Percentiles rank a stretch among this genome's conserved stretches.
Evolutionary conservation across 2,329 filamentous ascomycete species (phyloP).

Genomic region (Colletotrichum acutatum): DNA sequence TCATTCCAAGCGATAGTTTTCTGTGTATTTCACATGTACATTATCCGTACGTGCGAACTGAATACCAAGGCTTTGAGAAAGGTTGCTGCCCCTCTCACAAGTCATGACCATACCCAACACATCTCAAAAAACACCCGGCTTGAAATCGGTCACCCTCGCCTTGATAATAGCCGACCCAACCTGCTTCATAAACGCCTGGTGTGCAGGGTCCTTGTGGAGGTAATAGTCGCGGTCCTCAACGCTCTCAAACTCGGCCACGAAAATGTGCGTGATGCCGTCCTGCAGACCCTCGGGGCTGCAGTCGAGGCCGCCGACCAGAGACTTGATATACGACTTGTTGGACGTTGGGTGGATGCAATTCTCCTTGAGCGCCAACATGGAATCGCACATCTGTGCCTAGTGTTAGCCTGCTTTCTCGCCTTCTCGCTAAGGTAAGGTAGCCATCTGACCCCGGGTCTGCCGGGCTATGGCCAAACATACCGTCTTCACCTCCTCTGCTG

Average conservation of each 20-base stretch:
- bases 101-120: neutral
- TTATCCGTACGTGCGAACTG: no score
- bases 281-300: conserved; percentile 70
- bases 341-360: conserved; percentile 71
- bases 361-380: conserved; percentile 61
- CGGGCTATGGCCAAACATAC: conserved; percentile 52
- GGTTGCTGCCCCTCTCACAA: neutral
- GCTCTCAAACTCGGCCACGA: conserved; percentile 74
- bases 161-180: conserved; percentile 60
- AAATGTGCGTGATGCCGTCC: conserved; percentile 74
- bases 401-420: neutral
- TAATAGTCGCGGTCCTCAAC: conserved; percentile 76
- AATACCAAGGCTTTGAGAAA: no score
- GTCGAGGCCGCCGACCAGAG: conserved; percentile 68
- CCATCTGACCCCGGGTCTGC: no score
- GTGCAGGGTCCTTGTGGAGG: conserved; percentile 70
- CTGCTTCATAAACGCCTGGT: conserved; percentile 68
- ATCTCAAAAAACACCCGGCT: conserved; percentile 52
- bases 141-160: conserved; percentile 70
- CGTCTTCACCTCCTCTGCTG: conserved; percentile 62
- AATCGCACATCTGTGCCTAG: conserved; percentile 42
- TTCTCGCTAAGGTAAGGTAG: no score
- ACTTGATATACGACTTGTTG: conserved; percentile 69
- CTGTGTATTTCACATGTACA: neutral
- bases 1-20: neutral